Evolutionary conservation across 306 rosid species (phyloP), one percentile per base, ranked within the genome.

Genomic region (Arachis stenosperma): DNA sequence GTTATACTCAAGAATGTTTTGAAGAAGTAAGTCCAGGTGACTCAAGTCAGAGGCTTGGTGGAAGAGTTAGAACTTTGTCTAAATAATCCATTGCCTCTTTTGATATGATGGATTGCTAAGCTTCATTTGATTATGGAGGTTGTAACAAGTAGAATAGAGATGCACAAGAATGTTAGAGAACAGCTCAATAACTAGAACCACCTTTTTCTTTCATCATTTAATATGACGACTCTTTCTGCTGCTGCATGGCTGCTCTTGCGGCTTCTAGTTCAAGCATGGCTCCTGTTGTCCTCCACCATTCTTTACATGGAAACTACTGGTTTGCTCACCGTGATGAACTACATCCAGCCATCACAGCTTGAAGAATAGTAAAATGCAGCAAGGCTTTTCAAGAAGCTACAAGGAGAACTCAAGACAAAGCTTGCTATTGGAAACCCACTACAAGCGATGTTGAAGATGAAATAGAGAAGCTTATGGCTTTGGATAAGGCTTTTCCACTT

Each of bases 121-220:
- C 77, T 93, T 64, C 81, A 84, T 65, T 65, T 86, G 59, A 75
- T 93, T 15, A 70, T 87, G 86, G 96, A 88, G 62, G 75, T 74
- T 7, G 79, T 83, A 48, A 79, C 84, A 9, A 96, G 90, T 29
- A 88, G 98, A 82, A 43, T 83, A 65, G 98, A 89, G 82, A 81
- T 89, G 91, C 98, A 93, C 75, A 85, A 72, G 9, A 89, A 87
- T 62, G 42, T 93, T 1, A 92, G 90, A 13, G 81, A 64, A 15
- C 98, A 93, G 54, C 91, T 96, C 3, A 92, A 93, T 69, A 88
- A 87, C 43, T 93, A 97, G 97, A 93, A 88, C 78, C 56, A 2
- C 3, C 96, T 93, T 51, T 79, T 93, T 7, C 37, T 83, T 10
- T 69, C 81, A 30, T 93, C 93, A 7, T 50, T 86, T 54, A 86